Evolutionary conservation across 106 monocot genomes (phyloP).

Genomic region (Allium cepa): DNA sequence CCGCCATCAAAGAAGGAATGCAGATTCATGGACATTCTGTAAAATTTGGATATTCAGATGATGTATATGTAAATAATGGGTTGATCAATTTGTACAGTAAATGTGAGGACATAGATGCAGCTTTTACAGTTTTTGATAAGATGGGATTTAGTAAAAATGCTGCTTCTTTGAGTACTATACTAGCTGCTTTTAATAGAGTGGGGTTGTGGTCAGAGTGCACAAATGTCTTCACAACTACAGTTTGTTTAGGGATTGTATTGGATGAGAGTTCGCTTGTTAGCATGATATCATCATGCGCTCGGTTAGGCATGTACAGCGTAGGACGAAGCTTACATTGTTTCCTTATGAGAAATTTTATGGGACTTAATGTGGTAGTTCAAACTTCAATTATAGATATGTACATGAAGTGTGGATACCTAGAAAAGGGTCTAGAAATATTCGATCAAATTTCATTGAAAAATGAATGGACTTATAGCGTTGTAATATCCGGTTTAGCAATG

Average conservation of each 20-base stretch:
- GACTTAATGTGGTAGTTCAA: slow-evolving; percentile 24
- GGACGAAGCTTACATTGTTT: slow-evolving; percentile 55
- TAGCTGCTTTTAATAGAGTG: slow-evolving; percentile 35
- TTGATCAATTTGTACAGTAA: slow-evolving; percentile 79
- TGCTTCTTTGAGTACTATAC: slow-evolving; percentile 64
- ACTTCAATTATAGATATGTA: slow-evolving; percentile 81
- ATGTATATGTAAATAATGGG: slow-evolving; percentile 51
- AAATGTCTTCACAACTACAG: slow-evolving; percentile 32
- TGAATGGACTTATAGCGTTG: slow-evolving; percentile 46
- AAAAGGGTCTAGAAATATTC: slow-evolving; percentile 47
- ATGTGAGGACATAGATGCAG: slow-evolving; percentile 32
- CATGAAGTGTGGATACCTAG: slow-evolving; percentile 41
- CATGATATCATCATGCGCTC: slow-evolving; percentile 41
- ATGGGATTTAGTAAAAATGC: slow-evolving; percentile 30
- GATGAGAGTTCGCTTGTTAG: slow-evolving; percentile 62
- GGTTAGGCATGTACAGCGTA: slow-evolving; percentile 32
- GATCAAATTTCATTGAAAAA: slow-evolving; percentile 29
- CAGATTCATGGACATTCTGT: slow-evolving; percentile 50
- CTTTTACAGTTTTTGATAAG: slow-evolving; percentile 37
- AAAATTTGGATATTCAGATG: slow-evolving; percentile 43
- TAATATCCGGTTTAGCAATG: slow-evolving; percentile 68
- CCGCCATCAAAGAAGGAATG: slow-evolving; percentile 20
- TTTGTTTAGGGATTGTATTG: slow-evolving; percentile 12
- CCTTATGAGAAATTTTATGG: slow-evolving; percentile 29
- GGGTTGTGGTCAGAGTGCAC: slow-evolving; percentile 42